These are phyloP conservation scores for Pichia californica DNA, from an alignment of 805 yeast genomes.

Conservation along the genomic window DNA sequence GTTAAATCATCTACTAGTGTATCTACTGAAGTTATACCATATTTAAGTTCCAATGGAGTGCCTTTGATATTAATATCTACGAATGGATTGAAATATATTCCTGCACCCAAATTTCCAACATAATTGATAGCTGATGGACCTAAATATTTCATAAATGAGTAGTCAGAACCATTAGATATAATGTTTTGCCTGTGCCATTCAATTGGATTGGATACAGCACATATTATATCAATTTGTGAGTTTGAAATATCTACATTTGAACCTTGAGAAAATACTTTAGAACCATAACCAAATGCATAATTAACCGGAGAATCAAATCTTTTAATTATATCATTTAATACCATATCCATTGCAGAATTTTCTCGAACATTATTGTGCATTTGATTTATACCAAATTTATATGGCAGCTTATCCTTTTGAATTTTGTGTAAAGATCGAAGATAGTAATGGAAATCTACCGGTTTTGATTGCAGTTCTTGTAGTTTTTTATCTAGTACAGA, in stretches of 20 bases:
- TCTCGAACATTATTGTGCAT: constrained; percentile 36
- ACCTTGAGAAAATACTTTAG: constrained; percentile 84
- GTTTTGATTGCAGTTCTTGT: constrained; percentile 25
- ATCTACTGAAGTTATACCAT: constrained; percentile 73
- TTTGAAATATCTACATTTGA: constrained; percentile 26
- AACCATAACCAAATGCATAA: constrained; percentile 89
- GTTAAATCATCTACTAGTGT: constrained; percentile 59
- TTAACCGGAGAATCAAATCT: constrained; percentile 17
- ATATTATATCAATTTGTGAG: constrained; percentile 81
- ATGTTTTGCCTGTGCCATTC: constrained; percentile 76
- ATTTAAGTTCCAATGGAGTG: constrained; percentile 46
- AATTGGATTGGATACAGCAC: constrained; percentile 67
- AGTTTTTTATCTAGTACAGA: constrained; percentile 23
- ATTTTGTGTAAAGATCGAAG: constrained; percentile 26
- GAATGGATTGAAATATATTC: constrained; percentile 91
- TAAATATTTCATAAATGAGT: constrained; percentile 56
- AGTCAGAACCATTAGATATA: constrained; percentile 63
- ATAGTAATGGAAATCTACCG: constrained; percentile 32
- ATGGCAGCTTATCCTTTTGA: constrained; percentile 41
- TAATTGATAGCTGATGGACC: constrained; percentile 54
- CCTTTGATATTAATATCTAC: constrained; percentile 33
- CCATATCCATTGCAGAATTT: constrained; percentile 30
- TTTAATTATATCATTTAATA: constrained; percentile 30
- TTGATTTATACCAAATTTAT: constrained; percentile 55
- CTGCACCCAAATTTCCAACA: constrained; percentile 73